A percentile compares a stretch with the other conserved stretches of the same genome.
Conservation (phyloP, 768 basidiomycete genomes). For the Boletus sp. region DNA sequence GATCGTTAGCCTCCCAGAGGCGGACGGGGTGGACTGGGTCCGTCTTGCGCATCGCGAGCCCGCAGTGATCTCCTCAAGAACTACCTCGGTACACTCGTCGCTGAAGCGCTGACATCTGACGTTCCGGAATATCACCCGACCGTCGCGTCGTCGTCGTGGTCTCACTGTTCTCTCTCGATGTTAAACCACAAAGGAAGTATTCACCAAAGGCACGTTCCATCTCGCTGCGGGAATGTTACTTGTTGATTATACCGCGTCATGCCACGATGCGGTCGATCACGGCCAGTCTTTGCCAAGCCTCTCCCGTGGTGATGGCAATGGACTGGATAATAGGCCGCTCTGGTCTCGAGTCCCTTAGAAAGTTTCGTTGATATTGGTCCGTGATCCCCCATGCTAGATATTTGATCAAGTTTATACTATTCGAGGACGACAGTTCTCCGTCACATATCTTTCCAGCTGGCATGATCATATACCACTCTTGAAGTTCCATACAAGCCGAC, state of each 20-base stretch:
- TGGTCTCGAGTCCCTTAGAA: too few species aligned
- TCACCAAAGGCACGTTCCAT: too few species aligned
- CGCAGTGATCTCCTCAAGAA: neutral
- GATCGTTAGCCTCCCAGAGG: neutral
- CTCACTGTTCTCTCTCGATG: neutral
- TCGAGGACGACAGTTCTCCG: neutral
- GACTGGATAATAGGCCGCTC: too few species aligned
- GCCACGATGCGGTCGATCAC: too few species aligned
- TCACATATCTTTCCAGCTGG: too few species aligned
- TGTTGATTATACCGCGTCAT: too few species aligned
- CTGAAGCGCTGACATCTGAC: neutral
- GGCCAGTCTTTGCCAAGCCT: too few species aligned
- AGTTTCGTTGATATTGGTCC: too few species aligned
- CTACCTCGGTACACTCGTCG: neutral
- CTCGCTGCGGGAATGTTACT: too few species aligned
- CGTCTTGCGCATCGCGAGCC: neutral
- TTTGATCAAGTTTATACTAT: neutral
- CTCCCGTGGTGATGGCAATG: too few species aligned
- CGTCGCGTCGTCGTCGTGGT: neutral
- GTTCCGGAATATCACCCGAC: neutral
- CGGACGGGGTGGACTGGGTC: neutral
- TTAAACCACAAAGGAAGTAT: too few species aligned
- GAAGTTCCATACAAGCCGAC: neutral
- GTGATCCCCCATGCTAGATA: too few species aligned
- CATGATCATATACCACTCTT: neutral